A percentile compares a stretch with the other conserved stretches of the same genome.
These are phyloP conservation scores for Gaeumannomyces tritici DNA, from an alignment of 2,329 filamentous ascomycete genomes.

Conservation along the genomic window DNA sequence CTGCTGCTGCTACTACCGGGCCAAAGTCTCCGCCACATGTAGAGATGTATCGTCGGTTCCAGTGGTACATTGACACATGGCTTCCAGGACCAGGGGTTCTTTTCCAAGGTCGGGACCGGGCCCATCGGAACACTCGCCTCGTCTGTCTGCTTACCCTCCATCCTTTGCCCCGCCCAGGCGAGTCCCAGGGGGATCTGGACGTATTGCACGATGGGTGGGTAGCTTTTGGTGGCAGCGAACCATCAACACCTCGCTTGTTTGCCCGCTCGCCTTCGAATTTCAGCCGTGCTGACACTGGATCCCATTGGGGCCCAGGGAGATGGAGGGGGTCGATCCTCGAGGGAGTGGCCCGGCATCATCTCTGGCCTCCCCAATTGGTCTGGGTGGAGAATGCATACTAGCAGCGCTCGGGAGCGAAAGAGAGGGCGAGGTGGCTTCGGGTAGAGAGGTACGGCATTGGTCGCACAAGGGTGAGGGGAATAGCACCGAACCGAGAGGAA, in stretches of 20 bases:
- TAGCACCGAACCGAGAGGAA: background rate
- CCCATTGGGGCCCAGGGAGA: background rate
- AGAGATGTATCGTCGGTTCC: background rate
- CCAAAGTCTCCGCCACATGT: background rate
- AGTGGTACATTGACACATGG: background rate
- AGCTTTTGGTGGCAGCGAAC: no score
- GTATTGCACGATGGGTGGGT: background rate
- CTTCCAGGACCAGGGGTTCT: background rate
- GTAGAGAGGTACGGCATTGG: background rate
- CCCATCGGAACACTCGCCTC: background rate
- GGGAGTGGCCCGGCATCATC: no score
- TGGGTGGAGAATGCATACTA: no score
- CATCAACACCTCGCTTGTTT: background rate
- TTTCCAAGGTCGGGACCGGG: no score
- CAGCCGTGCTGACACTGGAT: background rate
- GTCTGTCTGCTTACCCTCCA: background rate
- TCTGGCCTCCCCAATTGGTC: no score
- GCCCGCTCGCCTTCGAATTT: background rate
- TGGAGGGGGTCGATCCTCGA: no score
- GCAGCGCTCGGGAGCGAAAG: no score
- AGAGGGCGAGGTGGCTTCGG: no score
- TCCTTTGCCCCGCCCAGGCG: no score
- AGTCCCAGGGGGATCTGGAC: no score
- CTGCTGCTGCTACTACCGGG: background rate
- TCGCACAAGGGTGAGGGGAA: no score